Evolutionary conservation across 2,329 filamentous ascomycete species (phyloP).

Genomic region (Penicillium hesseltinei): DNA sequence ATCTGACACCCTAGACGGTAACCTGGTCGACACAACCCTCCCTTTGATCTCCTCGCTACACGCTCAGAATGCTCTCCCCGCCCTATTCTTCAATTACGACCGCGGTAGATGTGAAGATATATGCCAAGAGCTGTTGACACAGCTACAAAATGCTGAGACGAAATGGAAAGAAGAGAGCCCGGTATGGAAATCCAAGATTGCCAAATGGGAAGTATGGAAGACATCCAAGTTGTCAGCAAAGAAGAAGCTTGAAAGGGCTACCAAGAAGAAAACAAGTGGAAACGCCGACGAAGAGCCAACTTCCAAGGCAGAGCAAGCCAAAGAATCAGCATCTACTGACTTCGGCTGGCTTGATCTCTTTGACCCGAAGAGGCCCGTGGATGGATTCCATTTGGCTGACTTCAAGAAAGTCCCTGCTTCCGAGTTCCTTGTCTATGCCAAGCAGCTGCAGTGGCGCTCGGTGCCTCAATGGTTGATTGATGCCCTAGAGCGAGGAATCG

Average conservation of each 20-base stretch:
- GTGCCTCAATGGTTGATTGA: conserved; percentile 52
- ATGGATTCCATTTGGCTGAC: conserved; percentile 56
- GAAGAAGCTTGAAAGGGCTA: conserved; percentile 51
- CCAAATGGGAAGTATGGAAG: conserved; percentile 52
- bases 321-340: conserved; percentile 58
- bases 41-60: conserved; percentile 51
- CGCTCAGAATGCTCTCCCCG: conserved; percentile 64
- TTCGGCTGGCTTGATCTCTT: conserved; percentile 62
- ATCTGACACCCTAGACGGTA: conserved; percentile 7
- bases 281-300: conserved; percentile 47
- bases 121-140: conserved; percentile 50
- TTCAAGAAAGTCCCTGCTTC: conserved; percentile 55
- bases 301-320: conserved; percentile 54
- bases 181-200: conserved; percentile 61
- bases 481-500: conserved; percentile 66
- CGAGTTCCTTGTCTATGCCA: conserved; percentile 58
- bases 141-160: conserved; percentile 56
- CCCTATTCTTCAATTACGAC: conserved; percentile 76
- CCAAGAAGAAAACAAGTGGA: conserved; percentile 32
- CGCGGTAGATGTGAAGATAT: conserved; percentile 63
- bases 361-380: conserved; percentile 61
- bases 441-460: conserved; percentile 52
- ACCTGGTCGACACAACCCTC: conserved; percentile 50
- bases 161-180: conserved; percentile 42
- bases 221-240: conserved; percentile 2